Evolutionary conservation across 164 flowering plant species (phyloP).

Genomic region (Echeveria elegans): DNA sequence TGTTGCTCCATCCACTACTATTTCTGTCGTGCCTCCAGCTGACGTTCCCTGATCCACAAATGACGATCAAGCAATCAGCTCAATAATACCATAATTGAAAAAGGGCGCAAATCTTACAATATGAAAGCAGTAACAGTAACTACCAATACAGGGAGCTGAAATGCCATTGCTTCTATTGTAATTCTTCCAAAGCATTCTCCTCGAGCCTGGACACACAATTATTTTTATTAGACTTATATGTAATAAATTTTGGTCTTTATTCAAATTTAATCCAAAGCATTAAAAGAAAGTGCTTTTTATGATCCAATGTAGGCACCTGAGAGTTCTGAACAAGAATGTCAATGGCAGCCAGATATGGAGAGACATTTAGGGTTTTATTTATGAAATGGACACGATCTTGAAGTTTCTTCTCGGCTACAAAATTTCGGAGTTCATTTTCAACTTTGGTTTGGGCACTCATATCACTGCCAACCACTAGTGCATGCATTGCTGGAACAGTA

Average conservation of each 20-base stretch:
- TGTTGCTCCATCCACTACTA: constrained; percentile 76
- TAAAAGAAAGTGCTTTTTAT: not conserved
- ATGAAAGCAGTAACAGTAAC: not conserved
- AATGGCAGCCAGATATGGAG: constrained; percentile 83
- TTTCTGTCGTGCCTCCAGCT: constrained; percentile 95
- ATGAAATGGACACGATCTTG: constrained; percentile 80
- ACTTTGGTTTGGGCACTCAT: constrained; percentile 80
- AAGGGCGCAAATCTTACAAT: too few relatives aligned
- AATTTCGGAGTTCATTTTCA: constrained; percentile 72
- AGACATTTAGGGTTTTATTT: constrained; percentile 78
- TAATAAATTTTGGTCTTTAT: not conserved
- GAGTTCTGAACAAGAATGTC: constrained; percentile 98
- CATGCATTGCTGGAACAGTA: constrained; percentile 75
- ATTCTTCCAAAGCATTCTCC: constrained; percentile 99
- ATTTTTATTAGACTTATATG: not conserved
- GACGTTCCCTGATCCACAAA: constrained; percentile 66
- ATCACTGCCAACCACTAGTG: constrained; percentile 90
- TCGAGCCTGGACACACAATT: constrained; percentile 42
- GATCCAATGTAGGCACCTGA: constrained; percentile 49
- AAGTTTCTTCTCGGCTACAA: constrained; percentile 56
- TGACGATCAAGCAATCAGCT: not conserved
- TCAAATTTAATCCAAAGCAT: not conserved
- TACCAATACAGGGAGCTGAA: constrained; percentile 94
- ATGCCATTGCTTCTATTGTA: constrained; percentile 99
- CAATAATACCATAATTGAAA: not conserved